These are phyloP conservation scores for Theileria parva DNA, from an alignment of 169 alveolate species.

Conservation along the genomic window DNA sequence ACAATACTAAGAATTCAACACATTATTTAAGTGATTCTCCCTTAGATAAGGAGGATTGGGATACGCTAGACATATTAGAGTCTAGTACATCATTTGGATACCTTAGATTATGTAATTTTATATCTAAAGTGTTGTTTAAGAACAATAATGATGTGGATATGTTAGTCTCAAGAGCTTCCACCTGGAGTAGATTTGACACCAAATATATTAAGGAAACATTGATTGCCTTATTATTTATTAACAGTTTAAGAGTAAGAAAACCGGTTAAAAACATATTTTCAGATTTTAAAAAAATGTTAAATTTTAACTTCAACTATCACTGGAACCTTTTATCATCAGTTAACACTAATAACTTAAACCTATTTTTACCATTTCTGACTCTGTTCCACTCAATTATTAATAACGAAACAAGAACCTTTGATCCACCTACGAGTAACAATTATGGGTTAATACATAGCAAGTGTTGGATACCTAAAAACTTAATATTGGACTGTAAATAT, in stretches of 20 bases:
- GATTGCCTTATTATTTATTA: slow-evolving; percentile 1
- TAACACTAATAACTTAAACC: neutral
- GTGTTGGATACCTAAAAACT: slow-evolving; percentile 11
- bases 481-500: neutral
- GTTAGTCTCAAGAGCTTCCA: slow-evolving; percentile 6
- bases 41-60: neutral
- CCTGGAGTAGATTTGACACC: slow-evolving; percentile 29
- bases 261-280: neutral
- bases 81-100: neutral
- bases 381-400: neutral
- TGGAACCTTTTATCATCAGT: neutral
- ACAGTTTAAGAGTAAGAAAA: neutral
- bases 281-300: slow-evolving; percentile 16
- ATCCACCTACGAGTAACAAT: neutral
- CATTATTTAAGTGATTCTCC: neutral
- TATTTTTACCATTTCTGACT: neutral
- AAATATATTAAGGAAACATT: slow-evolving; percentile 13
- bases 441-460: neutral
- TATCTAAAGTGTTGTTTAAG: slow-evolving; percentile 4
- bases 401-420: neutral
- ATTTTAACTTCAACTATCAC: slow-evolving; percentile 28
- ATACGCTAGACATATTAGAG: neutral
- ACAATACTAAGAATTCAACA: neutral
- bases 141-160: neutral
- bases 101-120: neutral